Evolutionary conservation across 163 green algal species (phyloP).

Genomic region (Scenedesmus sp.): DNA sequence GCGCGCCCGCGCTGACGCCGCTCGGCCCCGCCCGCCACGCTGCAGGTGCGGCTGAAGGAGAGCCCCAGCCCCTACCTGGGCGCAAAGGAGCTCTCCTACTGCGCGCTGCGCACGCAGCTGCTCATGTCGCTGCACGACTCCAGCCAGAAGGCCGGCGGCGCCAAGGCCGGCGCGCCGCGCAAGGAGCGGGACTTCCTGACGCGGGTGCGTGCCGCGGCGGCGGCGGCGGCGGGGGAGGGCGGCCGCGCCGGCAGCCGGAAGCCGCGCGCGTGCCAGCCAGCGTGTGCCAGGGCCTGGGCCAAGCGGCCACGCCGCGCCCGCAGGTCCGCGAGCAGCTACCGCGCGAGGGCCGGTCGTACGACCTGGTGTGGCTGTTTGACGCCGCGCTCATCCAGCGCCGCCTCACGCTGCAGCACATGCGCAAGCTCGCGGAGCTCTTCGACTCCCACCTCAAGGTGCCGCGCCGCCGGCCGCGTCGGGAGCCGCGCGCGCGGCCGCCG

Average conservation of each 20-base stretch:
- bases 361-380: slow-evolving; percentile 45
- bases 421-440: slow-evolving; percentile 33
- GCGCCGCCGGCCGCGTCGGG: no score
- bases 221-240: neutral
- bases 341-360: slow-evolving; percentile 24
- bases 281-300: neutral
- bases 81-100: slow-evolving; percentile 28
- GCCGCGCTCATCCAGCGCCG: slow-evolving; percentile 15
- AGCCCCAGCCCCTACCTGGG: slow-evolving; percentile 12
- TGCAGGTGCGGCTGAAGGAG: slow-evolving; percentile 25
- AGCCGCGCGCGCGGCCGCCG: no score
- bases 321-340: slow-evolving; percentile 22
- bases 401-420: slow-evolving; percentile 20
- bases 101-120: no score
- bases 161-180: neutral
- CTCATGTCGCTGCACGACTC: slow-evolving; percentile 33
- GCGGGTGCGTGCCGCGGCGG: neutral
- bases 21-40: no score
- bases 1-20: neutral
- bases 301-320: no score
- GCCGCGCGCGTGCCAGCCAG: neutral
- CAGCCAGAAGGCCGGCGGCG: neutral
- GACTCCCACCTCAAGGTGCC: slow-evolving; percentile 3
- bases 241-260: neutral
- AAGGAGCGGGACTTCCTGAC: slow-evolving; percentile 20